phyloP scores from a whole-genome alignment of 495 filamentous ascomycete genomes.

The Xylaria acuta region DNA sequence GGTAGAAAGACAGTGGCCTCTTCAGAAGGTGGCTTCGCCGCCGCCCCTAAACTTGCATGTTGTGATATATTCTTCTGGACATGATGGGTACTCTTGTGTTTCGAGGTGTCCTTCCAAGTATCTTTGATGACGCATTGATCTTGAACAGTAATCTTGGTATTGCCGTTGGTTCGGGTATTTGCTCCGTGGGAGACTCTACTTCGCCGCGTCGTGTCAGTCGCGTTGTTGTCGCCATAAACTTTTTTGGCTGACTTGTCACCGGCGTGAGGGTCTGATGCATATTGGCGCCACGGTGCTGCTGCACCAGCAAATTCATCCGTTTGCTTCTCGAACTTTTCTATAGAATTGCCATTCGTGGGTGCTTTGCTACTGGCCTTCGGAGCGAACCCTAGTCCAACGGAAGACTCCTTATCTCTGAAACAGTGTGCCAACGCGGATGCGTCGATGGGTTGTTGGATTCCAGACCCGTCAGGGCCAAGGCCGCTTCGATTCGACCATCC shows the following conservation, averaged over 20 bases:
- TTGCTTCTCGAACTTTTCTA: neutral
- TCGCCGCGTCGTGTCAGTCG: neutral
- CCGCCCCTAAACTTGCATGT: neutral
- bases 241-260: conserved; percentile 9
- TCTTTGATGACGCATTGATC: neutral
- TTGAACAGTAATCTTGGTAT: neutral
- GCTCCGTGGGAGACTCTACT: neutral
- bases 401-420: neutral
- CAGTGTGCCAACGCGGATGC: neutral
- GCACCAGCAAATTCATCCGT: neutral
- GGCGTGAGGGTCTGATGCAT: neutral
- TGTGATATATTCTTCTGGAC: neutral
- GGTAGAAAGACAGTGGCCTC: neutral
- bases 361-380: neutral
- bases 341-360: neutral
- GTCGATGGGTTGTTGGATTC: conserved; percentile 18
- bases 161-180: neutral
- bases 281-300: conserved; percentile 9
- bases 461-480: conserved; percentile 13
- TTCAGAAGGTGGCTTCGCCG: neutral
- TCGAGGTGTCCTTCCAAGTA: conserved; percentile 11
- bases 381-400: neutral
- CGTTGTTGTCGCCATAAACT: neutral
- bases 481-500: conserved; percentile 18
- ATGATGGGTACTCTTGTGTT: neutral